A percentile compares a stretch with the other conserved stretches of the same genome.
Evolutionary conservation across 495 filamentous ascomycete genomes (phyloP).

Genomic region (Annulohypoxylon bovei): DNA sequence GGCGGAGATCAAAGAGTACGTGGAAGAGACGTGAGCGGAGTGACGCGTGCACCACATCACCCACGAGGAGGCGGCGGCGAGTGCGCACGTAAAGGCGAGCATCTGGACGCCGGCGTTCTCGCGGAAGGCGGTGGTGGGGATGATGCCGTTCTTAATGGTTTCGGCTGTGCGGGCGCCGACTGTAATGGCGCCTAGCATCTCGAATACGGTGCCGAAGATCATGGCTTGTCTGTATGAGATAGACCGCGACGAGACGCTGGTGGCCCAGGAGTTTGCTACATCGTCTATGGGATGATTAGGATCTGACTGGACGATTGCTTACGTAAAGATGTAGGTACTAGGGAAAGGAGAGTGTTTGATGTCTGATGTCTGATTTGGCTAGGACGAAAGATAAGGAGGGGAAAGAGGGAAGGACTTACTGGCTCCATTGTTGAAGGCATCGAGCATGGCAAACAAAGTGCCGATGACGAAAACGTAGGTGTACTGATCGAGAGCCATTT

Average conservation of each 20-base stretch:
- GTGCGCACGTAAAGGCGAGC: conserved; percentile 67
- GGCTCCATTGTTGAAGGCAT: conserved; percentile 73
- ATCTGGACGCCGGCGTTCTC: conserved; percentile 67
- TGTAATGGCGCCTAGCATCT: conserved; percentile 65
- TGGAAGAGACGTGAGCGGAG: conserved; percentile 70
- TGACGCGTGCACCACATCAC: conserved; percentile 70
- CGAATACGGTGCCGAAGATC: conserved; percentile 71
- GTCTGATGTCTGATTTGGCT: neutral
- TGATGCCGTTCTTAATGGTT: conserved; percentile 69
- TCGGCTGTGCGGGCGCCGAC: conserved; percentile 69
- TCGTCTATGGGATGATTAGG: conserved; percentile 62
- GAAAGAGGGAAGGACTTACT: conserved; percentile 54
- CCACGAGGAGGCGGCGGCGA: conserved; percentile 59
- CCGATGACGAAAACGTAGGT: conserved; percentile 72
- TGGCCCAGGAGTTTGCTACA: conserved; percentile 79
- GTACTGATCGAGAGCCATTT: conserved; percentile 65
- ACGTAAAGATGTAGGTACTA: neutral
- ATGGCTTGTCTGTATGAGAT: conserved; percentile 70
- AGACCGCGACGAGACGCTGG: conserved; percentile 74
- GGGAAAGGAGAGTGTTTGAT: neutral
- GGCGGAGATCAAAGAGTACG: conserved; percentile 71
- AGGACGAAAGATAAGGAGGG: neutral
- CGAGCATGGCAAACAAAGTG: conserved; percentile 72
- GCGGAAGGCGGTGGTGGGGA: conserved; percentile 59
- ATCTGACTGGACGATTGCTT: conserved; percentile 39